Base-by-base conservation (phyloP, 805 yeast genomes). In the Kuraishia cidri region DNA sequence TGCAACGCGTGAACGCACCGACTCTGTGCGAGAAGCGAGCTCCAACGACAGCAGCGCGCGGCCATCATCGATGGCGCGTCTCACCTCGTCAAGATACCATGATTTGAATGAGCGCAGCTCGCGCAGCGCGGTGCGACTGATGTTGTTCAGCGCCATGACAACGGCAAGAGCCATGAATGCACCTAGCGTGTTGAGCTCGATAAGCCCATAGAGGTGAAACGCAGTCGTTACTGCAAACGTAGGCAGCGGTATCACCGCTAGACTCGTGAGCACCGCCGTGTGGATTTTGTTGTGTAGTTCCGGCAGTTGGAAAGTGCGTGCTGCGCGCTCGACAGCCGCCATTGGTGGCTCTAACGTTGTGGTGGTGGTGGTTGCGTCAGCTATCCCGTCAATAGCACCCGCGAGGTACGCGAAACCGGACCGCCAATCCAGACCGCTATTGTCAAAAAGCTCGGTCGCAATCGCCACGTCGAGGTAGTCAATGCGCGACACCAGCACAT, bases 131-230 rank as follows among this genome's bases (percentile, higher is more conserved):
- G 23, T 26, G 13, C 31, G 32, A 24, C 37, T 31, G 32, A 40
- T 33, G 19, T 52, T 64, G 42, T 51, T 66, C 43, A 45, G 44
- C 34, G 36, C 58, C 33, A 70, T 57, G 45, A 51, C 64, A 42
- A 61, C 58, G 48, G 69, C 69, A 27, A 51, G 58, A 36, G 66
- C 63, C 29, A 65, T 61, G 41, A 61, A 61, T 59, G 63, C 69
- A 39, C 61, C 53, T 46, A 47, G 23, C 4, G 43, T 35, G 20
- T 40, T 37, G 24, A 40, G 18, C 3, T 37, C 38, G 17, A 40
- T 19, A 11, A 18, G 22, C 14, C 27, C 31, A 22, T 20, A 32
- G 7, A 32, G 21, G 17, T 32, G 19, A 11, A 32, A 24, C 18
- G 17, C 18, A 14, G 28, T 15, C 6, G n/a, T n/a, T 26, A 32